These are phyloP conservation scores for Fusarium sp. DNA, from an alignment of 2,329 filamentous ascomycete genomes.

Conservation along the genomic window DNA sequence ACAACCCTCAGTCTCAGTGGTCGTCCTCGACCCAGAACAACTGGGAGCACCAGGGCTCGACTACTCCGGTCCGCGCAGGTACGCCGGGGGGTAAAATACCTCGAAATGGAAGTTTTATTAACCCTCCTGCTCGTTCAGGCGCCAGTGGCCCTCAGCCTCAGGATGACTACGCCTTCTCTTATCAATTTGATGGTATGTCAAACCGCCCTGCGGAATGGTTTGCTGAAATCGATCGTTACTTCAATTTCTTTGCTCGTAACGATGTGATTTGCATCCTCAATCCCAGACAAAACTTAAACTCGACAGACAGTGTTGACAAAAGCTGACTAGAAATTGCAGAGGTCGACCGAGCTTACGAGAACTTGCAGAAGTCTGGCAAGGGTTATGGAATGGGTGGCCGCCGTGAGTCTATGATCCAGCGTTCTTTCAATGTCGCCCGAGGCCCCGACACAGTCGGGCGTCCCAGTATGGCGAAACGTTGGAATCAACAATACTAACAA, in stretches of 20 bases:
- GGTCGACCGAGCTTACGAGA: constrained; percentile 95
- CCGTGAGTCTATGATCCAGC: constrained; percentile 75
- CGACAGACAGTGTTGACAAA: constrained; percentile 20
- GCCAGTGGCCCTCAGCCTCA: constrained; percentile 78
- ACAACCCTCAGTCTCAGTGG: constrained; percentile 57
- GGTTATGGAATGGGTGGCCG: constrained; percentile 79
- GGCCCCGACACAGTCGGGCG: constrained; percentile 22
- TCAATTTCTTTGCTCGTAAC: neutral
- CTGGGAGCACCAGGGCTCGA: constrained; percentile 59
- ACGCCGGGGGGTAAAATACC: constrained; percentile 26
- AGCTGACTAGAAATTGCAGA: constrained; percentile 64
- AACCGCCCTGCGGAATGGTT: neutral
- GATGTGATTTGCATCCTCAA: neutral
- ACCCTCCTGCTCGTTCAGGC: constrained; percentile 58
- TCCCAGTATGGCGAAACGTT: constrained; percentile 30
- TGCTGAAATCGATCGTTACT: neutral
- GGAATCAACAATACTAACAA: constrained; percentile 41
- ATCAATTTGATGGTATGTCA: constrained; percentile 88
- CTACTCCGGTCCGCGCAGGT: constrained; percentile 56
- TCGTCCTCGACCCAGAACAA: constrained; percentile 52
- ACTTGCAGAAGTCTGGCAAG: constrained; percentile 96
- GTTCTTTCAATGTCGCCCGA: constrained; percentile 20
- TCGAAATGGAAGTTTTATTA: constrained; percentile 6
- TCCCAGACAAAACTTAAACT: neutral
- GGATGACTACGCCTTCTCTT: constrained; percentile 84